Percentiles rank a stretch among this genome's conserved stretches.
Evolutionary conservation across 331 rosid species (phyloP).

Genomic region (Erythrophleum ivorense): DNA sequence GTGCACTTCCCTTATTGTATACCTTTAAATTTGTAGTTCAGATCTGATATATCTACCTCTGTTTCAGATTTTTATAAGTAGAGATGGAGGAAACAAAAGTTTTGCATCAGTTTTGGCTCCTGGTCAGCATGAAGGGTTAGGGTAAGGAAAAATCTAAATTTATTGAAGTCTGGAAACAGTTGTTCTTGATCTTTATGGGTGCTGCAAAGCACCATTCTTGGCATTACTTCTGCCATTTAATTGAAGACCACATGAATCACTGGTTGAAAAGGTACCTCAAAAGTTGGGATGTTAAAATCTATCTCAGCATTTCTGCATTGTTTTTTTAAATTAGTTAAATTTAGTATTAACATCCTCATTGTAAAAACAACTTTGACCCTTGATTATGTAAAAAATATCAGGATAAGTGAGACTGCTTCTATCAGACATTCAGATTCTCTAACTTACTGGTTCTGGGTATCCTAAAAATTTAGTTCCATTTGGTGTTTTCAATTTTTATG

Average conservation of each 20-base stretch:
- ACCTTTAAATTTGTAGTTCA: constrained; percentile 14
- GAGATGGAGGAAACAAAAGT: constrained; percentile 92
- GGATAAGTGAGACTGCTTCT: not conserved
- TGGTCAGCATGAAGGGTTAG: constrained; percentile 95
- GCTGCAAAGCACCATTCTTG: not conserved
- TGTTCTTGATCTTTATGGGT: not conserved
- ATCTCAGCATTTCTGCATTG: not conserved
- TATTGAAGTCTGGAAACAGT: constrained; percentile 32
- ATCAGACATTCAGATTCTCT: not conserved
- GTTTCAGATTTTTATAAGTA: constrained; percentile 86
- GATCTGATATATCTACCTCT: constrained; percentile 41
- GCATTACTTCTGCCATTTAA: not conserved
- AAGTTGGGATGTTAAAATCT: constrained; percentile 13
- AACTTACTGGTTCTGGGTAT: not conserved
- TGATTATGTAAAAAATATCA: not conserved
- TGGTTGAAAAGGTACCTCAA: not conserved
- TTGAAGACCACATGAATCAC: not conserved
- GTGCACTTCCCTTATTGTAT: constrained; percentile 34
- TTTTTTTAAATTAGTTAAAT: not conserved
- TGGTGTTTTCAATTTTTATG: not conserved
- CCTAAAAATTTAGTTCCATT: not conserved
- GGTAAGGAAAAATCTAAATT: constrained; percentile 60
- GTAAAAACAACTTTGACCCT: not conserved
- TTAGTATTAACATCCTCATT: not conserved
- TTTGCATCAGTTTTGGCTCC: constrained; percentile 98